Evolutionary conservation across 1,139 yeast species (phyloP).

Genomic region (Yamadazyma blattariae): DNA sequence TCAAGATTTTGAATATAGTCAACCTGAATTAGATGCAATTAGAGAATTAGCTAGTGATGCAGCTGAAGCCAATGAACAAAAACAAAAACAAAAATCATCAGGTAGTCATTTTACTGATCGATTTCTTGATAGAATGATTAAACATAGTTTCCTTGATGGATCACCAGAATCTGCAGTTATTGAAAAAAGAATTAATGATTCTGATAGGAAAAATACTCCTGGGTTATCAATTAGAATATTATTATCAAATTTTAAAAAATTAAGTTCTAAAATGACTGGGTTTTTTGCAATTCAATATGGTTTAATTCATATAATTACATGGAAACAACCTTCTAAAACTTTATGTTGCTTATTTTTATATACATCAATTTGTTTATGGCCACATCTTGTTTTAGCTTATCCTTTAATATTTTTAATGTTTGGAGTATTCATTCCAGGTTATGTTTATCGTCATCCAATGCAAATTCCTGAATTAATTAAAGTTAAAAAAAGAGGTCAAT

Average conservation of each 20-base stretch:
- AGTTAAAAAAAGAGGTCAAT: constrained; percentile 50
- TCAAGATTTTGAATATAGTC: constrained; percentile 10
- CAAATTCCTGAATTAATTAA: constrained; percentile 39
- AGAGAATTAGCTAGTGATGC: constrained; percentile 16
- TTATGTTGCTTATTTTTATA: constrained; percentile 49
- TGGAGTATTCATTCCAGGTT: constrained; percentile 70
- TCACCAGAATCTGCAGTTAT: constrained; percentile 46
- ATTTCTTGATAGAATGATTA: constrained; percentile 50
- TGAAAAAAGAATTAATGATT: constrained; percentile 42
- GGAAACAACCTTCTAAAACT: constrained; percentile 64
- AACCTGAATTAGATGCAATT: constrained; percentile 15
- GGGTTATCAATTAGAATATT: constrained; percentile 49
- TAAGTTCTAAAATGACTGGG: constrained; percentile 52
- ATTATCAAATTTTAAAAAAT: constrained; percentile 47
- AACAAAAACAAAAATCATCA: neutral
- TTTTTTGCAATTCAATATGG: constrained; percentile 57
- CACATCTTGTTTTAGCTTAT: constrained; percentile 61
- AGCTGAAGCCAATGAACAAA: constrained; percentile 5
- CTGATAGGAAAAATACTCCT: constrained; percentile 43
- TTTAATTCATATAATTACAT: constrained; percentile 51
- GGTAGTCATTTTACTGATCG: constrained; percentile 53
- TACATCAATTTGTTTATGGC: constrained; percentile 64
- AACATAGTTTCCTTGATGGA: constrained; percentile 24
- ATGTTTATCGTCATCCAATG: constrained; percentile 66
- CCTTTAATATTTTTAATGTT: constrained; percentile 60